Conservation (phyloP, 2,329 filamentous ascomycete species). For the Fusarium praegraminearum region DNA sequence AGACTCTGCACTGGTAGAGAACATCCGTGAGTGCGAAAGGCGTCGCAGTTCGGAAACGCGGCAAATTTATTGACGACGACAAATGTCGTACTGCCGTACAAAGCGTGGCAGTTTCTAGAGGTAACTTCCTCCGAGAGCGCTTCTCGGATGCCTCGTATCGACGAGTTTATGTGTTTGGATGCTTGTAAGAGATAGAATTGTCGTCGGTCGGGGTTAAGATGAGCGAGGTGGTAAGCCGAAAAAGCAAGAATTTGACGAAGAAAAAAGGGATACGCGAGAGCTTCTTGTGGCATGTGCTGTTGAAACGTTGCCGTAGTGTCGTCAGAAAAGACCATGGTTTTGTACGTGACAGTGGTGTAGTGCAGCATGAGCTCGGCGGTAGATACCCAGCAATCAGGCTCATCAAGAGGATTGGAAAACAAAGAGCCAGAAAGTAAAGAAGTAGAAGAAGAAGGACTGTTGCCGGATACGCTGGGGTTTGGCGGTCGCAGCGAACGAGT, state of each 20-base stretch:
- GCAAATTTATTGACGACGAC: constrained; percentile 41
- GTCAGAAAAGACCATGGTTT: constrained; percentile 29
- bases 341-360: constrained; percentile 37
- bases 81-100: constrained; percentile 17
- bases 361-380: constrained; percentile 37
- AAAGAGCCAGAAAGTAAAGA: constrained; percentile 23
- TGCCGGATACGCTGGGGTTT: neutral
- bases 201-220: constrained; percentile 23
- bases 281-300: constrained; percentile 26
- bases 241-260: constrained; percentile 36
- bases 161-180: constrained; percentile 36
- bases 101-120: constrained; percentile 21
- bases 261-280: constrained; percentile 31
- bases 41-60: constrained; percentile 28
- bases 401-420: constrained; percentile 1
- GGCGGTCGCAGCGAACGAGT: constrained; percentile 17
- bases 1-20: constrained; percentile 13
- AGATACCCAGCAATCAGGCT: constrained; percentile 29
- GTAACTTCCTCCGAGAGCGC: constrained; percentile 6
- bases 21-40: constrained; percentile 16
- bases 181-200: constrained; percentile 20
- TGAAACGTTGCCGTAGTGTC: constrained; percentile 24
- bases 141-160: constrained; percentile 30
- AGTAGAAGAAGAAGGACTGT: constrained; percentile 14
- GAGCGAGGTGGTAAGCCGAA: constrained; percentile 32